phyloP scores from a whole-genome alignment of 495 filamentous ascomycete species.

The Annulohypoxylon maeteangense region DNA sequence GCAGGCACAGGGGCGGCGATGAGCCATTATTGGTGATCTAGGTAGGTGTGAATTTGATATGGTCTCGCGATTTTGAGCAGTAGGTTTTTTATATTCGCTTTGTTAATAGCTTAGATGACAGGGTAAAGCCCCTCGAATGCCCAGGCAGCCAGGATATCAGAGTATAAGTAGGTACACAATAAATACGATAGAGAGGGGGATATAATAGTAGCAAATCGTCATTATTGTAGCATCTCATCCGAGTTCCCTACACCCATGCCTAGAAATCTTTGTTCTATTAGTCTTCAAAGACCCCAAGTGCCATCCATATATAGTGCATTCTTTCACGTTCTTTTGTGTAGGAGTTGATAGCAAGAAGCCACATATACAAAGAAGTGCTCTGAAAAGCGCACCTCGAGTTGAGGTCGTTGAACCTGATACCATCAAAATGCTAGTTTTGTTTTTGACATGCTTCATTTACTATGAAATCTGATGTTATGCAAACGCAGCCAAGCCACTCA shows the following conservation, averaged over 20 bases:
- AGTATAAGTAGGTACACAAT: neutral
- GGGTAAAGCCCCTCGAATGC: too few species aligned
- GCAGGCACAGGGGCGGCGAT: conserved; percentile 18
- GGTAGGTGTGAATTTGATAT: neutral
- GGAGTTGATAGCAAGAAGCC: neutral
- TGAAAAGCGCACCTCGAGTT: too few species aligned
- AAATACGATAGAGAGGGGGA: neutral
- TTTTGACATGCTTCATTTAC: neutral
- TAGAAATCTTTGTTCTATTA: neutral
- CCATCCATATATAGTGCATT: neutral
- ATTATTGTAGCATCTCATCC: neutral
- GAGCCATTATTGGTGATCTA: neutral
- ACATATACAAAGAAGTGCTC: neutral
- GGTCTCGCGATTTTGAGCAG: neutral
- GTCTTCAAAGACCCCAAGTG: neutral
- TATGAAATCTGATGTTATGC: neutral
- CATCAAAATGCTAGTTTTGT: neutral
- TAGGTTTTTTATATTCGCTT: neutral
- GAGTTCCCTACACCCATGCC: neutral
- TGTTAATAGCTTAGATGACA: too few species aligned
- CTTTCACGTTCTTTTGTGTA: neutral
- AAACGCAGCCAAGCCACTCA: neutral
- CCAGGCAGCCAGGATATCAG: too few species aligned
- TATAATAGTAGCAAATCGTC: neutral
- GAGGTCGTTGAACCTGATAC: neutral